A percentile compares a stretch with the other conserved stretches of the same genome.
Conservation (phyloP, 2,329 filamentous ascomycete species). For the Penicillium sp. region DNA sequence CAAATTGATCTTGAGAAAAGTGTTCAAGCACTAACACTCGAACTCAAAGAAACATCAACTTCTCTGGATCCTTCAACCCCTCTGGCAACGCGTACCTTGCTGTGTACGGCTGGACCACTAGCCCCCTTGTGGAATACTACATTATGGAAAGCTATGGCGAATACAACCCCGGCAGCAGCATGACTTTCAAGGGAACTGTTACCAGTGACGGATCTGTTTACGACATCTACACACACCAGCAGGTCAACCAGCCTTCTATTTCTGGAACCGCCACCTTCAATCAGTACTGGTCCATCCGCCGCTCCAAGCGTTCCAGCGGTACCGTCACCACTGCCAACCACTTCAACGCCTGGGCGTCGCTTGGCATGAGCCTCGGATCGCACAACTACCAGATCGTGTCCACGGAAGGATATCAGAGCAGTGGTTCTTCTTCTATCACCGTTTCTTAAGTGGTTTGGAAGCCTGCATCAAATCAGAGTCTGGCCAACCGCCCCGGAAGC, state of each 20-base stretch:
- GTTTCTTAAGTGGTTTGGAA: constrained; percentile 24
- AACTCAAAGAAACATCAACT: constrained; percentile 27
- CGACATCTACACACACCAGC: constrained; percentile 39
- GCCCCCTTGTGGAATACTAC: constrained; percentile 41
- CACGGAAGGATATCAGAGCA: constrained; percentile 47
- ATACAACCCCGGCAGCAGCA: constrained; percentile 33
- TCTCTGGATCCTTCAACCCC: constrained; percentile 31
- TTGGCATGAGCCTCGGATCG: constrained; percentile 35
- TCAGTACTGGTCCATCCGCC: constrained; percentile 47
- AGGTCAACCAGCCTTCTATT: constrained; percentile 43
- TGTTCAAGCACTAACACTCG: background rate
- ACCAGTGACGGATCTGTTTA: constrained; percentile 40
- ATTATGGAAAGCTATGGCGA: constrained; percentile 38
- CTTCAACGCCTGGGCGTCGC: constrained; percentile 37
- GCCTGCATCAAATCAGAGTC: background rate
- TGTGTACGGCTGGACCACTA: constrained; percentile 46
- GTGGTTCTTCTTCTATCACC: constrained; percentile 40
- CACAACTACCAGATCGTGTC: constrained; percentile 46
- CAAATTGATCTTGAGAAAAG: background rate
- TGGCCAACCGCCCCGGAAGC: no score
- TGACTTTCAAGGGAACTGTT: constrained; percentile 36
- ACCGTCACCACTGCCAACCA: constrained; percentile 40
- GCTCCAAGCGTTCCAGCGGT: constrained; percentile 35
- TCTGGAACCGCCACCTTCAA: constrained; percentile 43
- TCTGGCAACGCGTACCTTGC: constrained; percentile 37